A percentile compares a stretch with the other conserved stretches of the same genome.
Evolutionary conservation across 2,329 filamentous ascomycete genomes (phyloP).

Genomic region (Aspergillus alliaceus): DNA sequence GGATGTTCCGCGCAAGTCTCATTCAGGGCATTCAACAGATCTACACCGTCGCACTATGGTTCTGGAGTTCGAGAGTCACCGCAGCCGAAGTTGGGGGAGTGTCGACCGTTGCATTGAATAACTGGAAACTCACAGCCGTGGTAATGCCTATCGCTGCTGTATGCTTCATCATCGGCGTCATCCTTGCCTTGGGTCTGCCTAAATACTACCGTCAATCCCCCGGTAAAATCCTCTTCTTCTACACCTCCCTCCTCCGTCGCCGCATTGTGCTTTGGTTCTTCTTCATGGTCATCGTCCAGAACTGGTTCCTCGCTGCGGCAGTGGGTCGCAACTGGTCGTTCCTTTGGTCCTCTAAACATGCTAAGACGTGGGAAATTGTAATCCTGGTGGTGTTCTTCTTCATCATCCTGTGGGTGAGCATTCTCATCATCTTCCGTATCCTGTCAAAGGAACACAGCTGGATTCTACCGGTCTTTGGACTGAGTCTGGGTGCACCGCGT

Average conservation of each 20-base stretch:
- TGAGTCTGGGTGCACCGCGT: conserved; percentile 63
- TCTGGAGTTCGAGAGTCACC: conserved; percentile 61
- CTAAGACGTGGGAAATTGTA: conserved; percentile 57
- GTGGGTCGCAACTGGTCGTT: conserved; percentile 69
- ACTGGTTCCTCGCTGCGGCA: conserved; percentile 65
- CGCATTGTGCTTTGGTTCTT: conserved; percentile 70
- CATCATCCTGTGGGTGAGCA: conserved; percentile 57
- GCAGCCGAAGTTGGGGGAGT: conserved; percentile 42
- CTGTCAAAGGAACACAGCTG: conserved; percentile 65
- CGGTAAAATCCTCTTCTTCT: conserved; percentile 66
- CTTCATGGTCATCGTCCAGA: conserved; percentile 62
- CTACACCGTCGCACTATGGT: conserved; percentile 66
- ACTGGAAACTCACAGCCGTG: conserved; percentile 46
- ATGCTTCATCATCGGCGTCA: conserved; percentile 57
- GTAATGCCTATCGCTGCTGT: conserved; percentile 56
- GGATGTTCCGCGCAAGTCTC: conserved; percentile 65
- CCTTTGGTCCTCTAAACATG: conserved; percentile 59
- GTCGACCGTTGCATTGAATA: conserved; percentile 39
- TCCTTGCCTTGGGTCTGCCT: conserved; percentile 63
- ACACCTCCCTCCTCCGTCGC: conserved; percentile 59
- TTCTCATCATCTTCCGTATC: conserved; percentile 49
- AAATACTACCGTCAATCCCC: conserved; percentile 66
- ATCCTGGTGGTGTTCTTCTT: conserved; percentile 51
- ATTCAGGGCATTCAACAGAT: conserved; percentile 68
- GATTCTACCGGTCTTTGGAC: conserved; percentile 67